Evolutionary conservation across 2,329 filamentous ascomycete species (phyloP), one percentile per base, ranked within the genome.

Genomic region (Pseudocercospora eumusae): DNA sequence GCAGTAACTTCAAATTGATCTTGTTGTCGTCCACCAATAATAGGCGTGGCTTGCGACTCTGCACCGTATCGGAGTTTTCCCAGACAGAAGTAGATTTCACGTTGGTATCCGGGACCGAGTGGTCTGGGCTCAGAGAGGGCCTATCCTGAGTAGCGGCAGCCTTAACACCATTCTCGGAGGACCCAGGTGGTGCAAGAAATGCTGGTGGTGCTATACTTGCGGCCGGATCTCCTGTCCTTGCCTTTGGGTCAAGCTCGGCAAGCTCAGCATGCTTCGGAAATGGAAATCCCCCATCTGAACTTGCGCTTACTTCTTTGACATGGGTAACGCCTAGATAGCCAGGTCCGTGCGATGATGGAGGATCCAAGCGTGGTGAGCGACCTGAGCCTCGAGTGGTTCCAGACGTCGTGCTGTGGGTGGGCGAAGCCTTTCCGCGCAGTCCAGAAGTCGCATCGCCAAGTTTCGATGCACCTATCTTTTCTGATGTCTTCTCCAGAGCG

Each of bases 21-120:
- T 65, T 65, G 52, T 73, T 72, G 63, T 73, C 70, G 47, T 73
- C 70, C 18, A 72, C 71, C 1, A 73, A 62, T 4, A 73, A 67
- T 5, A 73, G 31, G 1, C 57, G 61, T 21, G 65, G 65, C 53
- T 58, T 67, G 20, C 65, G 57, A 50, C 21, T 53, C 40, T 61
- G 61, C 20, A 47, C 28, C 10, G 25, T 47, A 6, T 13, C 28
- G 25, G 50, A 61, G 11, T 54, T 45, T 50, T 55, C 8, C 63
- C 56, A 60, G 15, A 57, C 52, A 4, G 50, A 52, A 42, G 31
- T 18, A 4, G 31, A 33, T 10, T 57, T 52, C 56, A 15, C 42
- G 2, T 21, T 49, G 27, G 42, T 47, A 28, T 44, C 28, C 4
- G 36, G 36, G 15, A 40, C 36, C 7, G 36, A 40, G 28, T 36